Evolutionary conservation across 306 rosid species (phyloP).

Genomic region (Vicia villosa): DNA sequence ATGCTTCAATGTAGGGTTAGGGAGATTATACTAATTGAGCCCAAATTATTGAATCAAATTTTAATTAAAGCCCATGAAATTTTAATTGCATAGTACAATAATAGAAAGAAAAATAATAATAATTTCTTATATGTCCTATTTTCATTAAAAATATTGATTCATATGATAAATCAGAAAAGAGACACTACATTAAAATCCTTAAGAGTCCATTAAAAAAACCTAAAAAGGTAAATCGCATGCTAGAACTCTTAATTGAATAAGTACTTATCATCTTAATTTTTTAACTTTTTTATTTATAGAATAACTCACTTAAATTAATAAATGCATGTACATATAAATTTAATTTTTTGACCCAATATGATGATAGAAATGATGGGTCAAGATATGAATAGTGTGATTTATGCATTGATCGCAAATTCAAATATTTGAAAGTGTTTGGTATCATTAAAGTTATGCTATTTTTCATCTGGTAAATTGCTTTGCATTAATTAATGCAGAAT

Average conservation of each 20-base stretch:
- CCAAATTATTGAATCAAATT: conserved; percentile 12
- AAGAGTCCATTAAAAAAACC: not conserved
- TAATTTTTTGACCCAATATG: conserved; percentile 5
- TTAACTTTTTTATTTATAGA: conserved; percentile 21
- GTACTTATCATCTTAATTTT: conserved; percentile 15
- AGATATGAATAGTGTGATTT: not conserved
- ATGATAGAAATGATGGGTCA: conserved; percentile 14
- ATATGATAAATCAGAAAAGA: not conserved
- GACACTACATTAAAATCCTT: not conserved
- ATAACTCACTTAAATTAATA: conserved; percentile 18
- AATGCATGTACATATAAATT: not conserved
- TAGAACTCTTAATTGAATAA: conserved; percentile 9
- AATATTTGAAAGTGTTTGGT: not conserved
- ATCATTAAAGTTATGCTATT: not conserved
- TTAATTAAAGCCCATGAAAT: conserved; percentile 15
- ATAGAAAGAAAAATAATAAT: not conserved
- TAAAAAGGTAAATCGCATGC: conserved; percentile 8
- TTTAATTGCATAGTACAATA: conserved; percentile 26
- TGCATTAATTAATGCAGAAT: conserved; percentile 26
- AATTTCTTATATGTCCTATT: conserved; percentile 2
- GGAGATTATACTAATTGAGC: conserved; percentile 26
- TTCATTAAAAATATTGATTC: conserved; percentile 4
- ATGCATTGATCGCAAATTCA: not conserved
- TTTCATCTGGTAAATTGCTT: not conserved
- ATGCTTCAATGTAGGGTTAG: conserved; percentile 11